A percentile compares a stretch with the other conserved stretches of the same genome.
These are phyloP conservation scores for Moesziomyces sp. DNA, from an alignment of 1,284 basidiomycete species.

Conservation along the genomic window DNA sequence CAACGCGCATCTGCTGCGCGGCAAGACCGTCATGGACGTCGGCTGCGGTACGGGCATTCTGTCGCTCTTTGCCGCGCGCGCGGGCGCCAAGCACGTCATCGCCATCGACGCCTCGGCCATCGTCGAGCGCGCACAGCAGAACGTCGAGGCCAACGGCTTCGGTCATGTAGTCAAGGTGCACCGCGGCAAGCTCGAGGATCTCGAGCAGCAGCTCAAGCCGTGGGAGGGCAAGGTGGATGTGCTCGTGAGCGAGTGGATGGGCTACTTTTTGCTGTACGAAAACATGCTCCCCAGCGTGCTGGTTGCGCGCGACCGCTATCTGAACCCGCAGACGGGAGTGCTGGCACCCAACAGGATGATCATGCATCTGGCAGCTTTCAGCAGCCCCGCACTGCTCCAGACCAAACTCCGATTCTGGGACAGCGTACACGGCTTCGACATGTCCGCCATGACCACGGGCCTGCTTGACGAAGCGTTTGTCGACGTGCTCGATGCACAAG, in stretches of 20 bases:
- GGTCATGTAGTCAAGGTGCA: slow-evolving; percentile 81
- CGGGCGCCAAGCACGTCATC: slow-evolving; percentile 90
- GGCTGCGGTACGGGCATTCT: slow-evolving; percentile 77
- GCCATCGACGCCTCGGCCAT: slow-evolving; percentile 92
- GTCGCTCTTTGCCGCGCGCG: slow-evolving; percentile 89
- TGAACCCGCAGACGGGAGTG: slow-evolving; percentile 76
- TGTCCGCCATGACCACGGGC: slow-evolving; percentile 61
- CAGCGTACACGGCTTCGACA: slow-evolving; percentile 80
- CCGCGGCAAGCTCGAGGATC: slow-evolving; percentile 87
- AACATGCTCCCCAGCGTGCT: slow-evolving; percentile 97
- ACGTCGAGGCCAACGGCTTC: slow-evolving; percentile 82
- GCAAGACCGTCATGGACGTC: slow-evolving; percentile 90
- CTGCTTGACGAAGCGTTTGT: slow-evolving; percentile 62
- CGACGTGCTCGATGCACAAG: slow-evolving; percentile 48
- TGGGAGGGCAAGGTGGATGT: slow-evolving; percentile 82
- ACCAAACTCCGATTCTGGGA: slow-evolving; percentile 89
- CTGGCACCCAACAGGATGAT: slow-evolving; percentile 91
- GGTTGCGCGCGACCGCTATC: slow-evolving; percentile 83
- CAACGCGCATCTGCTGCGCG: slow-evolving; percentile 84
- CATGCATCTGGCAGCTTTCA: slow-evolving; percentile 84
- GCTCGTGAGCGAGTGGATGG: slow-evolving; percentile 97
- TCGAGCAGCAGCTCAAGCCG: slow-evolving; percentile 75
- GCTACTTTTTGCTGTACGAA: slow-evolving; percentile 78
- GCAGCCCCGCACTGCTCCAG: slow-evolving; percentile 79
- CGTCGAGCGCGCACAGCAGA: slow-evolving; percentile 82